These are phyloP conservation scores for Nakazawaea anatomiae DNA, from an alignment of 805 yeast species.

Conservation along the genomic window DNA sequence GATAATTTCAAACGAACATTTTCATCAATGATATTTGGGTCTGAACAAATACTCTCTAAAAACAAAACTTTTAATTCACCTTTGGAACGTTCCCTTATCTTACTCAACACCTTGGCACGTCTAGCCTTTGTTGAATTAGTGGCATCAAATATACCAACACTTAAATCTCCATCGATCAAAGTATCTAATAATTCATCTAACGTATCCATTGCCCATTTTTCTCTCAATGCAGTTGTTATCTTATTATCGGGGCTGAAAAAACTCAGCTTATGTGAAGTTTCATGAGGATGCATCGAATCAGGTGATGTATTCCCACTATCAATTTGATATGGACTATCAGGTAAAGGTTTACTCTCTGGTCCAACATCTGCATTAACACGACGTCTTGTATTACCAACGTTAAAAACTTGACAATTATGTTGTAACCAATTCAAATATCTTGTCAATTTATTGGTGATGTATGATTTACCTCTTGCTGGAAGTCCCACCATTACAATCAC, in stretches of 20 bases:
- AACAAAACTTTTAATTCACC: conserved; percentile 72
- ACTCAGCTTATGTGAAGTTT: conserved; percentile 58
- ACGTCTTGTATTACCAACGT: conserved; percentile 93
- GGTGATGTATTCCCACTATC: conserved; percentile 16
- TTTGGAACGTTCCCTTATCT: conserved; percentile 49
- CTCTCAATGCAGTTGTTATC: conserved; percentile 61
- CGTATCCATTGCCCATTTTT: conserved; percentile 96
- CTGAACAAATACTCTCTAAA: conserved; percentile 83
- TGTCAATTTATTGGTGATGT: conserved; percentile 85
- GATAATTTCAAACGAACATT: conserved; percentile 79
- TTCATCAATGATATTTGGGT: conserved; percentile 69
- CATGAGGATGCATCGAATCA: conserved; percentile 8
- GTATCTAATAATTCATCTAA: conserved; percentile 78
- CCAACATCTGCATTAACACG: conserved; percentile 60
- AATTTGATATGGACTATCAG: conserved; percentile 29
- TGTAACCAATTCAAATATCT: conserved; percentile 92
- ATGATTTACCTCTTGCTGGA: conserved; percentile 94
- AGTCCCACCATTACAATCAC: conserved; percentile 95
- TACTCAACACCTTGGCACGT: conserved; percentile 50
- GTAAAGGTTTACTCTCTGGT: conserved; percentile 62
- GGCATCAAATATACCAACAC: conserved; percentile 89
- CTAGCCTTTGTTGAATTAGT: conserved; percentile 71
- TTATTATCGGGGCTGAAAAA: conserved; percentile 81
- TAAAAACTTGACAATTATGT: conserved; percentile 84
- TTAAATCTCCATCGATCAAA: conserved; percentile 73